These are phyloP conservation scores for Phytophthora pluvialis DNA, from an alignment of 352 stramenopile species.

Conservation along the genomic window DNA sequence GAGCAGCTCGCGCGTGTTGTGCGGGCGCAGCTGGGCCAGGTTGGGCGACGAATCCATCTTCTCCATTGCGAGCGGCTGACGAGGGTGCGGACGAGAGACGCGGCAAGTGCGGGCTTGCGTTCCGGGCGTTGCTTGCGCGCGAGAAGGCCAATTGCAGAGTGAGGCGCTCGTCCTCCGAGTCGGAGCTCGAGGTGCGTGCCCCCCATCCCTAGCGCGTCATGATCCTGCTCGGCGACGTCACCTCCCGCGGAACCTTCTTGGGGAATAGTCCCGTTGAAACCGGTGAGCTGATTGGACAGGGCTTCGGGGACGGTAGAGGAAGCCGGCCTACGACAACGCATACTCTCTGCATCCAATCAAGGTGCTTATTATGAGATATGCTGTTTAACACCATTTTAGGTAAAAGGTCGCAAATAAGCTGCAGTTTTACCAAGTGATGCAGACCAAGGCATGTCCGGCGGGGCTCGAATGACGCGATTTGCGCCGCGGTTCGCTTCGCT, in stretches of 20 bases:
- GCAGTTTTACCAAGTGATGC: background rate
- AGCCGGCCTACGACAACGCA: background rate
- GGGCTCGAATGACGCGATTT: slow-evolving; percentile 33
- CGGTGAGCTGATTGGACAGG: background rate
- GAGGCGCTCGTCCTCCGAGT: slow-evolving; percentile 19
- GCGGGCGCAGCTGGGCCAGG: slow-evolving; percentile 34
- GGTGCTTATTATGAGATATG: slow-evolving; percentile 26
- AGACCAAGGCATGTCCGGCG: background rate
- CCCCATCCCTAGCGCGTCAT: slow-evolving; percentile 30
- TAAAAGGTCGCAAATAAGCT: slow-evolving; percentile 12
- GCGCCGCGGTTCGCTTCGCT: slow-evolving; percentile 16
- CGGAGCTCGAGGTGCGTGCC: slow-evolving; percentile 10
- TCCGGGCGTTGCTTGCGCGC: slow-evolving; percentile 16
- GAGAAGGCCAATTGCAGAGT: slow-evolving; percentile 35
- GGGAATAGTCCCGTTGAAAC: background rate
- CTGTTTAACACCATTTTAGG: slow-evolving; percentile 28
- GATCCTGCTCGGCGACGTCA: slow-evolving; percentile 21
- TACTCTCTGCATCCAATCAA: slow-evolving; percentile 26
- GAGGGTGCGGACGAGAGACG: background rate
- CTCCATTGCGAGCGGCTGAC: slow-evolving; percentile 31
- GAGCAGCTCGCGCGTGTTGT: slow-evolving; percentile 47
- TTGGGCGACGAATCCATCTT: slow-evolving; percentile 31
- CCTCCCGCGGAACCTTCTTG: background rate
- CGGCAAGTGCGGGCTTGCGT: background rate
- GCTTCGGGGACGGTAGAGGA: background rate